These are phyloP conservation scores for Rhexocercosporidium sp. DNA, from an alignment of 2,329 filamentous ascomycete species.

Conservation along the genomic window DNA sequence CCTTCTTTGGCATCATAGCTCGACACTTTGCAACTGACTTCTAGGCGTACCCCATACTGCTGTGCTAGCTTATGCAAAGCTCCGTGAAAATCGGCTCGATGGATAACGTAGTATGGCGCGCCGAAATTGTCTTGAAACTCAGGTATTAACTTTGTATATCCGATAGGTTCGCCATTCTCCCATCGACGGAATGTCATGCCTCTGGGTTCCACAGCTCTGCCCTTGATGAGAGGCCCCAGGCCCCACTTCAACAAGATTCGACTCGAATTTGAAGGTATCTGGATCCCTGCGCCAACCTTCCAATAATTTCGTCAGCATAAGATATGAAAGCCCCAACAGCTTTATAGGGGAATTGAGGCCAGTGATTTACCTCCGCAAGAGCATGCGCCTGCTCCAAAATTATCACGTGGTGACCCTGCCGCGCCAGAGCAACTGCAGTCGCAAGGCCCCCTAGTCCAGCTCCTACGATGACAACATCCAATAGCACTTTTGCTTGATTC, in stretches of 20 bases:
- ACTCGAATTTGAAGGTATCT: conserved; percentile 46
- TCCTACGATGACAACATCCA: too few relatives aligned
- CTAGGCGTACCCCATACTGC: conserved; percentile 36
- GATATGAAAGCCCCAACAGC: too few relatives aligned
- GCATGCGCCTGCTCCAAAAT: too few relatives aligned
- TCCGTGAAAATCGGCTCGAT: conserved; percentile 29
- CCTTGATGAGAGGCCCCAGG: conserved; percentile 38
- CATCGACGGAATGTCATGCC: conserved; percentile 46
- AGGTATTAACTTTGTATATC: conserved; percentile 42
- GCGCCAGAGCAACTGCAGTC: too few relatives aligned
- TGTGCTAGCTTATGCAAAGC: conserved; percentile 22
- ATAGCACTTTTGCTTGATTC: too few relatives aligned
- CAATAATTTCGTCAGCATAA: too few relatives aligned
- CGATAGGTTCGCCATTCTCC: conserved; percentile 41
- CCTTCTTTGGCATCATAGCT: conserved; percentile 33
- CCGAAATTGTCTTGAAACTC: conserved; percentile 42
- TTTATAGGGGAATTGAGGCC: too few relatives aligned
- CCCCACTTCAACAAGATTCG: conserved; percentile 43
- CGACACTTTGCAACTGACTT: conserved; percentile 32
- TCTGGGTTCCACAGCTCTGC: conserved; percentile 40
- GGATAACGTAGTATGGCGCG: conserved; percentile 38
- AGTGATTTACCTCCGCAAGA: too few relatives aligned
- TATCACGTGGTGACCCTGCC: too few relatives aligned
- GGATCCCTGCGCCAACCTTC: conserved; percentile 48
- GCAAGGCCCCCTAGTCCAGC: too few relatives aligned